Base-by-base conservation (phyloP, 805 yeast genomes). In the Spencermartinsiella europaea region DNA sequence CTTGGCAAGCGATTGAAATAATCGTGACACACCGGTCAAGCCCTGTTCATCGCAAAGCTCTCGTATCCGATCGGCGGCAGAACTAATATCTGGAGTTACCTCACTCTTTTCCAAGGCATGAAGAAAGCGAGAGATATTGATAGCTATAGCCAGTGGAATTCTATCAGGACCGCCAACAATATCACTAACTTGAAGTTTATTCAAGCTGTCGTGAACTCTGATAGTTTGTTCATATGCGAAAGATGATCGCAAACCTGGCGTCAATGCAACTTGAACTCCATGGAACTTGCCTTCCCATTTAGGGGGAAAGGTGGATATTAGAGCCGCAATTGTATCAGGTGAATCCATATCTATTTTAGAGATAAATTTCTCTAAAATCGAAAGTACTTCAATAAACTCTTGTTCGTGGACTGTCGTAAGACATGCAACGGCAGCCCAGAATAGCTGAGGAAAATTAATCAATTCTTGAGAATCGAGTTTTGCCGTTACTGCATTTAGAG, bases 351-450 rank as follows among this genome's bases (percentile, higher is more conserved):
- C 96, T 58, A 91, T 86, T 59, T 89, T 91, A 2, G 90, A 80
- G 8, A 93, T 77, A 57, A 90, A 83, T 57, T 87, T 89, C 22
- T 86, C 78, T 57, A 91, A 68, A 3, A 93, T 81, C 0, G 95
- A 84, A 21, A 93, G 69, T 0, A 85, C 85, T 58, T 95, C 98
- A 43, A 89, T 79, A 58, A 85, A 95, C 59, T 93, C 99, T 55
- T 83, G 89, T 61, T 95, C 98, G 57, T 90, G 95, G 22, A 89
- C 76, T 0, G 97, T 87, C 48, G 83, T 83, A 52, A 93, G 68
- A 55, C 96, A 84, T 0, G 98, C 99, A 12, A 89, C 93, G 28
- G 90, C 79, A 0, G 90, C 83, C 99, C 99, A 93, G 61, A 91
- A 93, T 34, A 95, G 68, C 60, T 90, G 97, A 0, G 99, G 98